Evolutionary conservation across 2,329 filamentous ascomycete species (phyloP), one percentile per base, ranked within the genome.

Genomic region (Cordyceps javanica): DNA sequence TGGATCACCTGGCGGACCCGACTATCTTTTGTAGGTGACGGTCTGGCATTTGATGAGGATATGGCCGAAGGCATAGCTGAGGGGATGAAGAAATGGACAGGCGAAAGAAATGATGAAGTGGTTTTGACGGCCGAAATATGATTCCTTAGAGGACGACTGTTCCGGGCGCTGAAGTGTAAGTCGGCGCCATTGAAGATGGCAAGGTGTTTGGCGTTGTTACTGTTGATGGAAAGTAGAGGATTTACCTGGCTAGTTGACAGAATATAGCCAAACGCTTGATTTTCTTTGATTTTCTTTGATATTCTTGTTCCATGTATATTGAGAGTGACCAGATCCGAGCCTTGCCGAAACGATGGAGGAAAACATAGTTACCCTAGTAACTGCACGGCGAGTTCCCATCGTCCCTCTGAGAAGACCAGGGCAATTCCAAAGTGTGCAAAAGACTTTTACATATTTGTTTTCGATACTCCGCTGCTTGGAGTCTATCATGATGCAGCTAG

Each of bases 1-100:
- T 80, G 78, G 78, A 59, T 80, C 19, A 73, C 70, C 1, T 80
- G 78, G 77, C 67, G 74, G 53, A 70, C 73, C 21, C 66, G 68
- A 57, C 30, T 74, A 10, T 69, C 66, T 1, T 73, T 66, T 63
- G 54, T 60, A 7, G 66, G 70, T 8, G 68, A 65, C 28, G 76
- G 75, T 3, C 68, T 63, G 59, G 59, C 55, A 23, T 79, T 68
- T 54, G 75, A 78, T 49, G 26, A 55, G 1, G 63, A 60, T 2
- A 75, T 79, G 61, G 57, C 62, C 1, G 66, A 72, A 58, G 66
- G 67, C 1, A 34, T 78, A 55, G 60, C 65, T 36, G 62, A 70
- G 19, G 77, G 76, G 0, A 68, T 75, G 61, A 68, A 66, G 54
- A 62, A 62, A 26, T 78, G 73, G 72, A 70, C 70, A 4, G 52